Percentiles rank a stretch among this genome's conserved stretches.
Evolutionary conservation across 352 stramenopile species (phyloP).

Genomic region (Globisporangium parvum): DNA sequence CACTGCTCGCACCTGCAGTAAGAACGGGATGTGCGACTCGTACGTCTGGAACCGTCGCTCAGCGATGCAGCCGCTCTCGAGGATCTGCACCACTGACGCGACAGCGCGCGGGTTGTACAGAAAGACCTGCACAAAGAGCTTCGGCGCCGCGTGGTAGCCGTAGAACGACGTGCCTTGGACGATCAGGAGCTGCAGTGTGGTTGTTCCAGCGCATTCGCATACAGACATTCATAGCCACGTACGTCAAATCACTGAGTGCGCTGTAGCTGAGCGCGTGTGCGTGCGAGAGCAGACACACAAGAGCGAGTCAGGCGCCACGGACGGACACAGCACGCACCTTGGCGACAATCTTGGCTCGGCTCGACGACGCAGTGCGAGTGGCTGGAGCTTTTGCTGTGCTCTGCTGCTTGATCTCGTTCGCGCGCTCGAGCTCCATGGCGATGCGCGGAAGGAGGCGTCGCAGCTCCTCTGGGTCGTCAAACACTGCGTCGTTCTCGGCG

Average conservation of each 20-base stretch:
- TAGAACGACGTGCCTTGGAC: slow-evolving; percentile 88
- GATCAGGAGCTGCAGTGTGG: slow-evolving; percentile 56
- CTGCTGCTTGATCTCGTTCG: slow-evolving; percentile 40
- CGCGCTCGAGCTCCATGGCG: slow-evolving; percentile 63
- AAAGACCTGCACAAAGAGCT: slow-evolving; percentile 87
- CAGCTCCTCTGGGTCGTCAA: slow-evolving; percentile 62
- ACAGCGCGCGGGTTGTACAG: slow-evolving; percentile 76
- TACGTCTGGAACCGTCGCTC: slow-evolving; percentile 79
- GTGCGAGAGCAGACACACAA: no score
- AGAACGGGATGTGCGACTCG: slow-evolving; percentile 86
- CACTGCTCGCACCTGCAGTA: slow-evolving; percentile 67
- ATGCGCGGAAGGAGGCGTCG: slow-evolving; percentile 54
- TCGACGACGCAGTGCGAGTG: neutral
- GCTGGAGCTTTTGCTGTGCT: slow-evolving; percentile 12
- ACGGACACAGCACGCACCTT: slow-evolving; percentile 39
- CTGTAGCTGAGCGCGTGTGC: neutral
- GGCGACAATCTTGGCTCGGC: slow-evolving; percentile 37
- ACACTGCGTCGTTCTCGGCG: slow-evolving; percentile 51
- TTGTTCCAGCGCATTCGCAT: neutral
- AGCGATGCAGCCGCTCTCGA: slow-evolving; percentile 79
- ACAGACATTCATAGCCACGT: neutral
- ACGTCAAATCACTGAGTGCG: neutral
- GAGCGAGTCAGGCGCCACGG: neutral
- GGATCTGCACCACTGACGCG: slow-evolving; percentile 58
- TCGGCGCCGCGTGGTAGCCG: slow-evolving; percentile 67